Evolutionary conservation across 2,329 filamentous ascomycete genomes (phyloP), one percentile per base, ranked within the genome.

Genomic region (Diaporthe batatas): DNA sequence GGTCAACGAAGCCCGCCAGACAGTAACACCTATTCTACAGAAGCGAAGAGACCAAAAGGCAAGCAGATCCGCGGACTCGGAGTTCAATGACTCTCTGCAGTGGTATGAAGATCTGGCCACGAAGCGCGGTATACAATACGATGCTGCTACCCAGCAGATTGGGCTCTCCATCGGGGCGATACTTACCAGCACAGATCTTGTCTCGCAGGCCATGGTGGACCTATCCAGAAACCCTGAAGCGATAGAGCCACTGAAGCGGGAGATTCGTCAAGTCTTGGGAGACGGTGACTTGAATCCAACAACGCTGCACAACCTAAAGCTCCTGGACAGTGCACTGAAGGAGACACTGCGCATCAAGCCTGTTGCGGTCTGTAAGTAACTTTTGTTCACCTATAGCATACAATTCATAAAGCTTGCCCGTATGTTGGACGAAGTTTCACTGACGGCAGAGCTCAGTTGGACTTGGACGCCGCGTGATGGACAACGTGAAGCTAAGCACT

Each of bases 131-230:
- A 53, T 53, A 10, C 23, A 23, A 16, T 53, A 53, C 11, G 49
- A 53, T 6, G 49, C 49, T 5, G 49, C 49, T 23, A 53, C 49
- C 8, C 49, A 53, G 23, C 49, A 53, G 49, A 53, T 53, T 23
- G 49, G 49, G 29, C 49, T 53, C 49, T 53, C 49, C n/a, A 53
- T 53, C 23, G 49, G 49, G n/a, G 49, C 49, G 6, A 53, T 53
- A 4, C 49, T 53, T 12, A 53, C 49, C n/a, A 53, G 49, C n/a
- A 53, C 49, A 7, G 49, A 53, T 6, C 49, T 53, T 14, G 49
- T 53, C 23, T 53, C 49, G 5, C 49, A 53, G 23, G 49, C 49
- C 23, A 53, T 53, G 49, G 6, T 53, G 23, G 49, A 53, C 11
- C 10, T 53, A 23, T 53, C 49, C 1, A 25, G 49, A 29, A 53